Conservation (phyloP, 306 rosid species). For the Pterocarpus santalinus region DNA sequence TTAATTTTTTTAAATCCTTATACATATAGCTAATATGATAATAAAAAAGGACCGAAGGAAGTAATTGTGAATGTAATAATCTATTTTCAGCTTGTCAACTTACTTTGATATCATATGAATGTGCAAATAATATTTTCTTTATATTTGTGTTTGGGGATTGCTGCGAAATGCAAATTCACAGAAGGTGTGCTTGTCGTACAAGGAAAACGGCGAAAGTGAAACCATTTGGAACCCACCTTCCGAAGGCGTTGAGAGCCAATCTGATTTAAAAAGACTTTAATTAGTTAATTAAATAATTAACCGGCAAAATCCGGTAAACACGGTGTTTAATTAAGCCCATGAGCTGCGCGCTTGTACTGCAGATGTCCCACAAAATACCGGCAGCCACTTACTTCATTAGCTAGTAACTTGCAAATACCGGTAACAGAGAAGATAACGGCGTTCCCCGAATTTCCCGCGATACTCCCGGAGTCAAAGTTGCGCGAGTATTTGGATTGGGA, state of each 20-base stretch:
- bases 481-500: constrained; percentile 45
- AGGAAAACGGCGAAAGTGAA: constrained; percentile 54
- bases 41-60: too few relatives aligned
- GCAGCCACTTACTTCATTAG: constrained; percentile 56
- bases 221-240: constrained; percentile 39
- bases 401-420: constrained; percentile 52
- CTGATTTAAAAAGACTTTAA: neutral
- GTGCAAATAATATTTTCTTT: neutral
- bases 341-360: constrained; percentile 54
- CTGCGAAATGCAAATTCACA: constrained; percentile 12
- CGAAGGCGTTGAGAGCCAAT: constrained; percentile 20
- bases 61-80: too few relatives aligned
- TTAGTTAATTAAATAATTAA: constrained; percentile 38
- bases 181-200: constrained; percentile 54
- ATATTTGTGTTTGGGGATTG: neutral
- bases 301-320: constrained; percentile 79
- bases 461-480: constrained; percentile 49
- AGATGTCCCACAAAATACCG: constrained; percentile 67
- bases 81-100: too few relatives aligned
- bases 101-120: neutral
- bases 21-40: too few relatives aligned
- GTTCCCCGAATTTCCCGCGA: constrained; percentile 38
- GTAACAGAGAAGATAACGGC: constrained; percentile 56
- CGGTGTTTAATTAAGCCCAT: constrained; percentile 55
- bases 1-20: too few relatives aligned